Base-by-base conservation (phyloP, 129 eudicot species). In the Daucus carota region DNA sequence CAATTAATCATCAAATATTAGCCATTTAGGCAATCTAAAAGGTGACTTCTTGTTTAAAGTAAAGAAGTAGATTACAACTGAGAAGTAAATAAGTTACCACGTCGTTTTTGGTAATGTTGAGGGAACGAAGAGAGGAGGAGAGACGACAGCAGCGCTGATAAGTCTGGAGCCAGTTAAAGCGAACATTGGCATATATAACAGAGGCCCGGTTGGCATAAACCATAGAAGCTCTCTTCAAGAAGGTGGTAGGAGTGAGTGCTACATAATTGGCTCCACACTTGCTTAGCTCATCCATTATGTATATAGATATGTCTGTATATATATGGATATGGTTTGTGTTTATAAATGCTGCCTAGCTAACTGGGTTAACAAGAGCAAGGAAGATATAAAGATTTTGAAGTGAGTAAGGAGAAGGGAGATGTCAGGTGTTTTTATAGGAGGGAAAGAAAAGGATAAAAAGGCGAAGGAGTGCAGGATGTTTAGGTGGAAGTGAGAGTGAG, bases 191-290 rank as follows among this genome's bases (percentile, higher is more conserved):
- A 38, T 86, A 88, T 1, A 91, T 82, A 38, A 91, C 47, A 0
- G 97, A 91, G 52, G 88, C 70, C 0, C 92, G 88, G 63, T 86
- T 79, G 14, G 88, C 72, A 60, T 91, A 91, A 74, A 82, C 83
- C 85, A 5, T 75, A 20, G 97, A 75, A 1, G 94, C 97, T 73
- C 97, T 88, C 43, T 88, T 88, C 59, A 88, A 31, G 82, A 91
- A 91, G 22, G 90, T 88, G 57, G 89, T 75, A 45, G 97, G 97
- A 81, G 94, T 88, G 2, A 91, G 85, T 71, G 94, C 88, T 32
- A 85, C 91, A 81, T 86, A 91, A 74, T 91, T 91, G 73, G 94
- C 92, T 36, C 74, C 82, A 76, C 92, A 86, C 65, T 88, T 91
- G 6, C 87, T 76, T 68, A 90, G 85, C 20, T 24, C 76, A 4